Percentiles rank a stretch among this genome's conserved stretches.
Conservation (phyloP, 345 rosid genomes). For the Melaleuca quinquenervia region DNA sequence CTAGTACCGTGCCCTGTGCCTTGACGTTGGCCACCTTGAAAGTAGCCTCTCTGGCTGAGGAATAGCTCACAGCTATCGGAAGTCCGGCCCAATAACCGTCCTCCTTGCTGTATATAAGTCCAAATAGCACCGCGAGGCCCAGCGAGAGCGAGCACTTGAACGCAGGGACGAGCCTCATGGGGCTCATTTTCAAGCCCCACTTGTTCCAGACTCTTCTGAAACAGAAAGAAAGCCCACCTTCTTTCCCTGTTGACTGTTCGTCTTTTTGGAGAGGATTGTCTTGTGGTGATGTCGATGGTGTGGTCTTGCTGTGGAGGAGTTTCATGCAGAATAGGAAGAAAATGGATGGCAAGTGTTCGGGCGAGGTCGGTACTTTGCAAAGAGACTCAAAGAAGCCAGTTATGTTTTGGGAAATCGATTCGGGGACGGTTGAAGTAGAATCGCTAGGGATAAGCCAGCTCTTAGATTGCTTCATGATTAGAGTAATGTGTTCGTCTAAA, state of each 20-base stretch:
- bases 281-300: neutral
- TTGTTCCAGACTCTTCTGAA: constrained; percentile 1
- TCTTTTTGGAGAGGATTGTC: neutral
- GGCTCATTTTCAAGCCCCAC: neutral
- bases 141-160: constrained; percentile 54
- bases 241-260: neutral
- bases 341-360: constrained; percentile 43
- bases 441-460: constrained; percentile 5
- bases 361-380: constrained; percentile 28
- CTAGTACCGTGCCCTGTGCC: constrained; percentile 91
- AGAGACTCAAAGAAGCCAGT: constrained; percentile 33
- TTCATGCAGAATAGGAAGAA: constrained; percentile 78
- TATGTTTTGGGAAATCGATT: constrained; percentile 27
- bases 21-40: constrained; percentile 67
- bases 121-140: constrained; percentile 59
- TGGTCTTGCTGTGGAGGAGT: constrained; percentile 28
- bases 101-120: constrained; percentile 56
- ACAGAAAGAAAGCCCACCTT: neutral
- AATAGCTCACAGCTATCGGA: constrained; percentile 59
- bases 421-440: constrained; percentile 35
- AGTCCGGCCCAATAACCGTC: constrained; percentile 83
- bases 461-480: constrained; percentile 25
- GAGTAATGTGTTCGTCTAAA: constrained; percentile 33
- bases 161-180: constrained; percentile 41
- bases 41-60: constrained; percentile 61